Conservation (phyloP, 2,329 filamentous ascomycete species). For the Bipolaris victoriae region DNA sequence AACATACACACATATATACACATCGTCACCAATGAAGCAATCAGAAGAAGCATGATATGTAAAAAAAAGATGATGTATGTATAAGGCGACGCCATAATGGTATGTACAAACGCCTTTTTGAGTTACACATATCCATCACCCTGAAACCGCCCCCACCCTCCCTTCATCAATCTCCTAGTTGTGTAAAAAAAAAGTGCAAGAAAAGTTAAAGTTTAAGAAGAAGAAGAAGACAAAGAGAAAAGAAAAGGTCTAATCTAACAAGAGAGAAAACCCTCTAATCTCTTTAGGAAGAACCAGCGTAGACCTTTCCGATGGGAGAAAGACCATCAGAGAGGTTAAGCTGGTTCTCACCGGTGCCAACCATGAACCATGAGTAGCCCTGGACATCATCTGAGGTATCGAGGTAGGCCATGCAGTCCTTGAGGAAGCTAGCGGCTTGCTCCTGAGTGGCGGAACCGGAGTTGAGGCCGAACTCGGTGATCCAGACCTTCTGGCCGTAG, state of each 20-base stretch:
- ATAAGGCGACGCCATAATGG: no score
- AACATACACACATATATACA: no score
- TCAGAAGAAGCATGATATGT: no score
- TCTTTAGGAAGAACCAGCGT: constrained; percentile 27
- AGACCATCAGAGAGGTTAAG: constrained; percentile 35
- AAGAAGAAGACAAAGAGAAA: background rate
- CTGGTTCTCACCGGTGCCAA: constrained; percentile 40
- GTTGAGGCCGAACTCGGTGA: constrained; percentile 50
- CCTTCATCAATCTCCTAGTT: no score
- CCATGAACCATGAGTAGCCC: constrained; percentile 50
- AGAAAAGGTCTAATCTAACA: background rate
- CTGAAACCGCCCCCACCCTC: no score
- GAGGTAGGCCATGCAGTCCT: constrained; percentile 43
- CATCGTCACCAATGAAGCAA: no score
- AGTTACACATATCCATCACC: no score
- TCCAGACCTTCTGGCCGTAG: constrained; percentile 44
- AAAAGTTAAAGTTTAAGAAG: no score
- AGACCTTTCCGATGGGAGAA: constrained; percentile 33
- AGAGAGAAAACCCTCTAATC: background rate
- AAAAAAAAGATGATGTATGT: no score
- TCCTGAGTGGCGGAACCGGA: constrained; percentile 35
- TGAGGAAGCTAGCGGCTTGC: constrained; percentile 44
- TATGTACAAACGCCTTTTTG: no score
- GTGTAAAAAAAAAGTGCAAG: no score
- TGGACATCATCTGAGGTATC: constrained; percentile 38